Conservation (phyloP, 371 early-diverging fungal species). For the Nematocida minor region DNA sequence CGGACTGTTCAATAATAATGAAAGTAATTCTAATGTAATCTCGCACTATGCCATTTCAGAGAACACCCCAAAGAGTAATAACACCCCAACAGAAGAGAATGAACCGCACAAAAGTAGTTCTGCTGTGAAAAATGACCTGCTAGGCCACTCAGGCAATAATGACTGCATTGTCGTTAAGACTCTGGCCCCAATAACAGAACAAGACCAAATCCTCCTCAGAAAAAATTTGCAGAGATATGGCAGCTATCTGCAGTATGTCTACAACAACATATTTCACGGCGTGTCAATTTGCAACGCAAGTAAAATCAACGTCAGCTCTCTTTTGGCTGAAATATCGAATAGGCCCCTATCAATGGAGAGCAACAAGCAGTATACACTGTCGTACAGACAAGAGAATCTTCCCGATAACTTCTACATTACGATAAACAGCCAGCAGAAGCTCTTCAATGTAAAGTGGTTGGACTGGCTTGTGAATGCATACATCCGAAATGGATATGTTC, state of each 20-base stretch:
- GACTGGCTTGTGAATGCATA: constrained; percentile 9
- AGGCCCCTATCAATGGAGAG: not conserved
- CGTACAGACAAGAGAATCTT: constrained; percentile 9
- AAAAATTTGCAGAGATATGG: not conserved
- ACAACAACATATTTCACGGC: not conserved
- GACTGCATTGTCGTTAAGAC: not conserved
- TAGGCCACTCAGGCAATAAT: not conserved
- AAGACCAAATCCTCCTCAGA: not conserved
- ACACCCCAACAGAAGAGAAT: too few relatives aligned
- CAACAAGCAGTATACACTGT: not conserved
- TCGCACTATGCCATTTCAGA: too few relatives aligned
- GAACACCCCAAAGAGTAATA: too few relatives aligned
- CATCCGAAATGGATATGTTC: constrained; percentile 18
- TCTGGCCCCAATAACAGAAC: not conserved
- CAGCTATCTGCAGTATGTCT: not conserved
- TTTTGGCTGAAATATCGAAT: not conserved
- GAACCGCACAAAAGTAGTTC: too few relatives aligned
- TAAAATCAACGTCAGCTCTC: not conserved
- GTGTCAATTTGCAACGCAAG: not conserved
- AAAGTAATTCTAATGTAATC: too few relatives aligned
- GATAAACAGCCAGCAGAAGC: not conserved
- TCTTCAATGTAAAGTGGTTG: not conserved
- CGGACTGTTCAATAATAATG: too few relatives aligned
- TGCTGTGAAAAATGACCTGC: too few relatives aligned
- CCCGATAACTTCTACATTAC: constrained; percentile 22